Conservation (phyloP, 345 rosid species). For the Acer saccharum region DNA sequence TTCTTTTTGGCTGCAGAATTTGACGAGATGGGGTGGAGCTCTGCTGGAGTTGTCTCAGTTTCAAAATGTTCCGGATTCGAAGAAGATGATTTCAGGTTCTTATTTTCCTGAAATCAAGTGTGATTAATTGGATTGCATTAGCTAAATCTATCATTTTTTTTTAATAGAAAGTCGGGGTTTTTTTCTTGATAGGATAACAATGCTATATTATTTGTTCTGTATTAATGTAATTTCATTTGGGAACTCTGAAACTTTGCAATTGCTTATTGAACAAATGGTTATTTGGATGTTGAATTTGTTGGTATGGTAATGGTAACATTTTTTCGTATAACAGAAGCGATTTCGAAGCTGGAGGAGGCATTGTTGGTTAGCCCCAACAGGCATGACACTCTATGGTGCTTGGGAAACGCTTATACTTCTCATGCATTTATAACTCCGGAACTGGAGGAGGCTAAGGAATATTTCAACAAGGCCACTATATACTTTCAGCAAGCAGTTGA, state of each 20-base stretch:
- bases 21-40: constrained; percentile 87
- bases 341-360: constrained; percentile 88
- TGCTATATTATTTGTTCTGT: not conserved
- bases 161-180: not conserved
- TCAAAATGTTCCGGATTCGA: constrained; percentile 61
- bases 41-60: constrained; percentile 88
- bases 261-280: not conserved
- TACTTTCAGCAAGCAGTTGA: constrained; percentile 76
- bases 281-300: not conserved
- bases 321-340: constrained; percentile 52
- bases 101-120: not conserved
- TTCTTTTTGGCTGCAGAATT: constrained; percentile 45
- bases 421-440: constrained; percentile 72
- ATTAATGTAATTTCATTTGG: not conserved
- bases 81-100: constrained; percentile 77
- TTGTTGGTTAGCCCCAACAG: constrained; percentile 56
- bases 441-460: constrained; percentile 57
- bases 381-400: constrained; percentile 80
- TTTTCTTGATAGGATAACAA: not conserved
- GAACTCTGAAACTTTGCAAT: not conserved
- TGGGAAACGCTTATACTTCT: constrained; percentile 86
- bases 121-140: not conserved
- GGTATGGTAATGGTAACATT: not conserved
- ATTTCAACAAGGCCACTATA: constrained; percentile 63
- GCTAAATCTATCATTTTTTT: not conserved